Percentiles rank a stretch among this genome's conserved stretches.
Conservation (phyloP, 2,329 filamentous ascomycete species). For the Blastomyces silverae region DNA sequence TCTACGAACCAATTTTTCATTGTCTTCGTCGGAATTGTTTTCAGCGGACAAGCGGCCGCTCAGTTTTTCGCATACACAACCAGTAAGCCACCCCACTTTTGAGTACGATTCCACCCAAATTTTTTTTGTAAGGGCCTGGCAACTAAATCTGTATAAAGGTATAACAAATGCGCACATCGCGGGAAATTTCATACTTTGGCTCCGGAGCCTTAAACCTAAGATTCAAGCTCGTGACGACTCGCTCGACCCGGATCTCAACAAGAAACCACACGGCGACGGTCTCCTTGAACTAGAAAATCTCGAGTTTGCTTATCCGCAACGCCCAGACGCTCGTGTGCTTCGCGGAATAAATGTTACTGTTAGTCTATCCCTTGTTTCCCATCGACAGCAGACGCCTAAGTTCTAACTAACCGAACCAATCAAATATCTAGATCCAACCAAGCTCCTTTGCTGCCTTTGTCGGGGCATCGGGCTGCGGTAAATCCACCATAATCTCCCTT, state of each 20-base stretch:
- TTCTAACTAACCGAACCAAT: conserved; percentile 1
- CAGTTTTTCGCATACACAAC: conserved; percentile 34
- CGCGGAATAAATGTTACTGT: conserved; percentile 26
- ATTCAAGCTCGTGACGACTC: conserved; percentile 11
- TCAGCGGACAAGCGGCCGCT: conserved; percentile 29
- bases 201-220: conserved; percentile 27
- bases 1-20: conserved; percentile 39
- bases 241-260: conserved; percentile 33
- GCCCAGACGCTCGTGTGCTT: conserved; percentile 27
- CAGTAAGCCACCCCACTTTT: conserved; percentile 22
- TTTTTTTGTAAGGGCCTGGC: not conserved
- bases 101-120: not conserved
- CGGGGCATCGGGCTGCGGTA: conserved; percentile 52
- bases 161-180: conserved; percentile 48
- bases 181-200: conserved; percentile 50
- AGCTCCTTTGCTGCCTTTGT: conserved; percentile 52
- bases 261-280: conserved; percentile 32
- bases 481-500: conserved; percentile 61
- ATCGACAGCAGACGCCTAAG: not conserved
- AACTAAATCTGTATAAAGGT: conserved; percentile 30
- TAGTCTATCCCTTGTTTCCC: not conserved
- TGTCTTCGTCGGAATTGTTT: conserved; percentile 40
- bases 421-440: conserved; percentile 33
- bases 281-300: conserved; percentile 43
- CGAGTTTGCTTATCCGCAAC: conserved; percentile 32